A percentile compares a stretch with the other conserved stretches of the same genome.
Evolutionary conservation across 2,329 filamentous ascomycete species (phyloP).

Genomic region (Aciculosporium take): DNA sequence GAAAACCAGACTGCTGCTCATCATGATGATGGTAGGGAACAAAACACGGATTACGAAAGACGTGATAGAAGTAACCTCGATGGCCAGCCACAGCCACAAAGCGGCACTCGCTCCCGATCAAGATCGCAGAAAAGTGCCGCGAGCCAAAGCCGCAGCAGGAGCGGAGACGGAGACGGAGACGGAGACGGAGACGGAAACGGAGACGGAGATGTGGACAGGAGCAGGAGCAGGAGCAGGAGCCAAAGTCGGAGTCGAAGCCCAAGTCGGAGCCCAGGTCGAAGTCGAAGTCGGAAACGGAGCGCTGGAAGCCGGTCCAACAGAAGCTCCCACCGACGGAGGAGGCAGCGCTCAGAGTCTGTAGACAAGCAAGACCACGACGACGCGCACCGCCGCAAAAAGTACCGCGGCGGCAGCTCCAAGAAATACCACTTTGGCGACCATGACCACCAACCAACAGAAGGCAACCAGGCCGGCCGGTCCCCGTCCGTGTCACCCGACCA

Average conservation of each 20-base stretch:
- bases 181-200: slow-evolving; percentile 13
- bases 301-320: slow-evolving; percentile 24
- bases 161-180: slow-evolving; percentile 9
- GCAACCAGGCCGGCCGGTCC: slow-evolving; percentile 38
- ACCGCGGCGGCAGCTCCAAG: slow-evolving; percentile 25
- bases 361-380: slow-evolving; percentile 33
- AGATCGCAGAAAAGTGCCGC: slow-evolving; percentile 21
- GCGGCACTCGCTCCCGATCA: slow-evolving; percentile 17
- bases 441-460: slow-evolving; percentile 23
- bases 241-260: slow-evolving; percentile 16
- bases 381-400: slow-evolving; percentile 34
- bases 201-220: slow-evolving; percentile 10
- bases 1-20: slow-evolving; percentile 19
- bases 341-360: slow-evolving; percentile 39
- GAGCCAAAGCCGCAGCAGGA: slow-evolving; percentile 13
- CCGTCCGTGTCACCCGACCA: slow-evolving; percentile 53
- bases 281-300: slow-evolving; percentile 8
- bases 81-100: slow-evolving; percentile 10
- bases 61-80: slow-evolving; percentile 12
- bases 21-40: slow-evolving; percentile 18
- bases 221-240: slow-evolving; percentile 10
- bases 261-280: slow-evolving; percentile 13
- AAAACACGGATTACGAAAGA: slow-evolving; percentile 12
- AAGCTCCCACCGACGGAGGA: slow-evolving; percentile 35
- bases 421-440: slow-evolving; percentile 29